Conservation (phyloP, 2,329 filamentous ascomycete species). For the Venturia nashicola region DNA sequence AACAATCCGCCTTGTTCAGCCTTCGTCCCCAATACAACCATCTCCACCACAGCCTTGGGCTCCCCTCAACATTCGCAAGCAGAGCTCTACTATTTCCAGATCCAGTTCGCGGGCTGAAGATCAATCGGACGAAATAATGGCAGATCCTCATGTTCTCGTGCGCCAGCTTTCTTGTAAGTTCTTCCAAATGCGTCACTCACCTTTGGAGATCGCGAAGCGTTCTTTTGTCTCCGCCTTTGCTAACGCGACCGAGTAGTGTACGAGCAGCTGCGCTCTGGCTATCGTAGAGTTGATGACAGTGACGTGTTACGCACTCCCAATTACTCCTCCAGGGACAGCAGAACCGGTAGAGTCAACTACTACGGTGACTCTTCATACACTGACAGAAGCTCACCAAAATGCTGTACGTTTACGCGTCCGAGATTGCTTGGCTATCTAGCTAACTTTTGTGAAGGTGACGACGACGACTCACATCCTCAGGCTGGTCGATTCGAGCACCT, state of each 20-base stretch:
- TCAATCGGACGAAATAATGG: background rate
- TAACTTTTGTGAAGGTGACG: background rate
- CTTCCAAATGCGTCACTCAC: background rate
- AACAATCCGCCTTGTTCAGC: conserved; percentile 45
- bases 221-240: background rate
- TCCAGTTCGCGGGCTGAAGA: conserved; percentile 8
- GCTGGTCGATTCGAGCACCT: background rate
- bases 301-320: background rate
- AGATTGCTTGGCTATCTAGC: background rate
- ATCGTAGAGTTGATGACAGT: background rate
- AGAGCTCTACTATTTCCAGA: conserved; percentile 22
- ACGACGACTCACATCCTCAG: background rate
- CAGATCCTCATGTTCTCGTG: background rate
- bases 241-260: background rate
- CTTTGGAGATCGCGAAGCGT: background rate
- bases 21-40: conserved; percentile 1
- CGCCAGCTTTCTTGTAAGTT: background rate
- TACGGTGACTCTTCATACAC: background rate
- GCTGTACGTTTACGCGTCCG: background rate
- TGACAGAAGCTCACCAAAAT: background rate
- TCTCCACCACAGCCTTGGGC: conserved; percentile 33
- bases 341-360: background rate
- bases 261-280: background rate
- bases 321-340: conserved; percentile 1
- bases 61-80: conserved; percentile 45